Evolutionary conservation across 164 flowering plant species (phyloP).

Genomic region (Liriodendron chinense): DNA sequence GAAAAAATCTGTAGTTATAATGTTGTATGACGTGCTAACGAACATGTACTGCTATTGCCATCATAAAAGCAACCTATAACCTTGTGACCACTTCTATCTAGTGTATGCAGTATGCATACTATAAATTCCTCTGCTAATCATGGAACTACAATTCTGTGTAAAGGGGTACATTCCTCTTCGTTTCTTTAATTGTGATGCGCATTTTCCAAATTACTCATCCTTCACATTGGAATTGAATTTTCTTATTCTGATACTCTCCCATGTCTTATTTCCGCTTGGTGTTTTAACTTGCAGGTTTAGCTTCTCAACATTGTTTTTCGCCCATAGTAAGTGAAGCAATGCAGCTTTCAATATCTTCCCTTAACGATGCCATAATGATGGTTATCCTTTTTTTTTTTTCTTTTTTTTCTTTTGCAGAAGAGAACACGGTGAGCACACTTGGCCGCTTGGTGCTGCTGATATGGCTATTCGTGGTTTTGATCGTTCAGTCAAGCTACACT

Average conservation of each 20-base stretch:
- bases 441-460: conserved; percentile 37
- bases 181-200: background rate
- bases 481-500: conserved; percentile 40
- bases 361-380: background rate
- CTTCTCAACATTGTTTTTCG: conserved; percentile 68
- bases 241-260: background rate
- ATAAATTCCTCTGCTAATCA: too few relatives aligned
- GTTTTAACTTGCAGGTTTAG: conserved; percentile 64
- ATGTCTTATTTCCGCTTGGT: conserved; percentile 2
- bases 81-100: too few relatives aligned
- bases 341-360: background rate
- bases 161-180: background rate
- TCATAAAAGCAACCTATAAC: too few relatives aligned
- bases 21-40: too few relatives aligned
- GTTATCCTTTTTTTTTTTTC: background rate
- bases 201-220: background rate
- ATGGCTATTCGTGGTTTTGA: conserved; percentile 42
- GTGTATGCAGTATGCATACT: too few relatives aligned
- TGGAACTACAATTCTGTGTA: background rate
- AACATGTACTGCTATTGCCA: too few relatives aligned
- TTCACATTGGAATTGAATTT: background rate
- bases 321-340: conserved; percentile 64
- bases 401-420: conserved; percentile 23
- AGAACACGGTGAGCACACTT: conserved; percentile 37
- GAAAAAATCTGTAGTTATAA: too few relatives aligned